These are phyloP conservation scores for Beta macrorhiza DNA, from an alignment of 179 eudicot genomes.

Conservation along the genomic window DNA sequence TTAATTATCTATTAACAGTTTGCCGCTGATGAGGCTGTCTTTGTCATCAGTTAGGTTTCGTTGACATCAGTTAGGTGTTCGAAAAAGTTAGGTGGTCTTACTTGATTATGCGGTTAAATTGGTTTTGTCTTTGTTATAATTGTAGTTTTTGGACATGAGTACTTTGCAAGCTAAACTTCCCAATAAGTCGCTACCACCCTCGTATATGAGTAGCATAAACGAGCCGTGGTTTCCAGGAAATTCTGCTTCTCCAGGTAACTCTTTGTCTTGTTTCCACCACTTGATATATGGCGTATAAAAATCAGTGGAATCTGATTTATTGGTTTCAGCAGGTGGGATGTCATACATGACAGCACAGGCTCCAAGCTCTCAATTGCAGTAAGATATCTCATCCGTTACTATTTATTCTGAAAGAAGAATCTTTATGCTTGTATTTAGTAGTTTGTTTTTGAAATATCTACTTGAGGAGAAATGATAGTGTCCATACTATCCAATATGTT, in stretches of 20 bases:
- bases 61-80: not conserved
- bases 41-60: not conserved
- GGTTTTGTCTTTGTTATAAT: constrained; percentile 13
- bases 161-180: constrained; percentile 68
- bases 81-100: not conserved
- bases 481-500: too few species aligned
- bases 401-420: too few species aligned
- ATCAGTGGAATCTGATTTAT: constrained; percentile 17
- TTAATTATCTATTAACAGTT: too few species aligned
- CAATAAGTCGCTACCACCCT: constrained; percentile 38
- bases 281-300: not conserved
- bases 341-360: constrained; percentile 54
- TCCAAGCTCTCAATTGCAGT: constrained; percentile 55
- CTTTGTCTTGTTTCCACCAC: constrained; percentile 9
- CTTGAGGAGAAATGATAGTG: too few species aligned
- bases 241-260: constrained; percentile 49
- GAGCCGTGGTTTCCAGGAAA: constrained; percentile 66
- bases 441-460: too few species aligned
- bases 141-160: constrained; percentile 73
- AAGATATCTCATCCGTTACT: constrained; percentile 20
- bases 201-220: constrained; percentile 45
- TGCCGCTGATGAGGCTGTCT: not conserved
- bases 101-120: constrained; percentile 14
- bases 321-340: constrained; percentile 51
- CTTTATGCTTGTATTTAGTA: too few species aligned